Evolutionary conservation across 2,329 filamentous ascomycete genomes (phyloP).

Genomic region (Cladophialophora exuberans): DNA sequence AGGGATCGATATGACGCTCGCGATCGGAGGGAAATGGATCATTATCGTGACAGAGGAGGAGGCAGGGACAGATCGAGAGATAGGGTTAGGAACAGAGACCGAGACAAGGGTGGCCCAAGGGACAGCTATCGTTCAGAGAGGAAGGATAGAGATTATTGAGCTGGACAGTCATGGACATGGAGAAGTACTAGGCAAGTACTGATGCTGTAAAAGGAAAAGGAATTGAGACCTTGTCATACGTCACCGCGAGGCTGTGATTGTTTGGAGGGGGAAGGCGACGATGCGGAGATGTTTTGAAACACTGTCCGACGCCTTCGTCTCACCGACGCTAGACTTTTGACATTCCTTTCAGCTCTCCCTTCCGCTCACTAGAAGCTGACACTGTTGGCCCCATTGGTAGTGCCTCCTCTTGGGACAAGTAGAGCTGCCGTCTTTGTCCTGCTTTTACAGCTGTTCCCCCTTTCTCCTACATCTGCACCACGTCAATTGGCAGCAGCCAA

Average conservation of each 20-base stretch:
- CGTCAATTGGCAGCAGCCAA: conserved; percentile 2
- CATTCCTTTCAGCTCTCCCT: conserved; percentile 2
- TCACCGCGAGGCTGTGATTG: conserved; percentile 27
- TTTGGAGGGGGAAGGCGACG: not conserved
- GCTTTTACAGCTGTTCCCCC: not conserved
- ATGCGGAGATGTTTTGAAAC: conserved; percentile 16
- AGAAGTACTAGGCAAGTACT: not conserved
- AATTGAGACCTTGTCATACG: conserved; percentile 18
- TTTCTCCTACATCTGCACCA: not conserved
- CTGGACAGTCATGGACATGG: too few species aligned
- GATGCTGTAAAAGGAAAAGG: not conserved
- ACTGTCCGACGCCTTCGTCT: conserved; percentile 17
- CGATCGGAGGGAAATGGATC: conserved; percentile 36
- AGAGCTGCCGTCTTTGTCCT: conserved; percentile 12
- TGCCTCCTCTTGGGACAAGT: not conserved
- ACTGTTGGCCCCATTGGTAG: not conserved
- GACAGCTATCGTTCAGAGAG: conserved; percentile 2
- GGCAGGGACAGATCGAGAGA: conserved; percentile 46
- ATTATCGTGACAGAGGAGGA: conserved; percentile 40
- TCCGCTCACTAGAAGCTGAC: conserved; percentile 5
- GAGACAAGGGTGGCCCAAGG: not conserved
- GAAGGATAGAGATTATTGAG: conserved; percentile 13
- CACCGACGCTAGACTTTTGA: conserved; percentile 18
- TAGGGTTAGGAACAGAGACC: conserved; percentile 39
- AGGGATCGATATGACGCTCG: conserved; percentile 34